These are phyloP conservation scores for Streptanthus diversifolius DNA, from an alignment of 345 rosid genomes.

Conservation along the genomic window DNA sequence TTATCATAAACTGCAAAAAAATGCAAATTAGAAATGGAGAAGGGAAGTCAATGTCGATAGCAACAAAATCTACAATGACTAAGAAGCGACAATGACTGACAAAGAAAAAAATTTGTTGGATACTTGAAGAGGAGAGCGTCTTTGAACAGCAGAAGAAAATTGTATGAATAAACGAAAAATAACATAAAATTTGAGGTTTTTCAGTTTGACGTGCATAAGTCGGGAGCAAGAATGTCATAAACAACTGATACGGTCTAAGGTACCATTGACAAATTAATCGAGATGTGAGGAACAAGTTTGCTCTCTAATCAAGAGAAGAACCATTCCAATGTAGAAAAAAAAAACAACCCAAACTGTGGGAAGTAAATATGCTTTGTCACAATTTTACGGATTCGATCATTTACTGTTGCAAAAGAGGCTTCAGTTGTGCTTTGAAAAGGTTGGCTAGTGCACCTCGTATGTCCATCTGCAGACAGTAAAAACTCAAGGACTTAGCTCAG, in stretches of 20 bases:
- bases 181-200: neutral
- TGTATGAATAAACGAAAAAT: neutral
- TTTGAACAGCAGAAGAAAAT: neutral
- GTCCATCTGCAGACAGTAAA: conserved; percentile 61
- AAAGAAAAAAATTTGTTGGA: neutral
- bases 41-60: neutral
- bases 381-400: neutral
- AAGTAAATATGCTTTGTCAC: conserved; percentile 4
- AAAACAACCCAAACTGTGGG: neutral
- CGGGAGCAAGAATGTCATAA: conserved; percentile 3
- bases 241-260: conserved; percentile 2
- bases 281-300: conserved; percentile 10
- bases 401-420: conserved; percentile 61
- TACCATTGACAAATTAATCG: neutral
- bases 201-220: neutral
- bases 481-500: neutral
- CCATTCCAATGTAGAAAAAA: neutral
- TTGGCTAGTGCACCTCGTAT: conserved; percentile 87
- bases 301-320: conserved; percentile 5
- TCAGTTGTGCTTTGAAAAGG: conserved; percentile 81
- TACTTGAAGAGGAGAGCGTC: neutral
- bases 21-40: neutral
- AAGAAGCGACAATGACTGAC: neutral
- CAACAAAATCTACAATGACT: neutral
- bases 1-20: neutral